These are phyloP conservation scores for Teunomyces cretensis DNA, from an alignment of 805 yeast genomes.

Conservation along the genomic window DNA sequence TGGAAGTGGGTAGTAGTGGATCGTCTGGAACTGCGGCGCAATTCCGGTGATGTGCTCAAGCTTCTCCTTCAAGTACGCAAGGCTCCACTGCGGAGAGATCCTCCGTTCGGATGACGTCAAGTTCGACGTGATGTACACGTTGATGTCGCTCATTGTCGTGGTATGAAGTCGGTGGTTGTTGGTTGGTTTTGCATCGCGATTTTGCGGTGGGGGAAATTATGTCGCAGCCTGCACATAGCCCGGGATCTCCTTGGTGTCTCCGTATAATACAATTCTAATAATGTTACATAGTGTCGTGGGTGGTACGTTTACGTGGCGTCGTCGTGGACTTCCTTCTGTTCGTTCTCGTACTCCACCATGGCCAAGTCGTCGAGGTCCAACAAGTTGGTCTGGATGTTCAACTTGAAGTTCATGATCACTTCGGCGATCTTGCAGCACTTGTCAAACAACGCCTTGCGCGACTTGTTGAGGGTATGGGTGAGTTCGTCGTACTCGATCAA, in stretches of 20 bases:
- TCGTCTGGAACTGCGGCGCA: slow-evolving; percentile 53
- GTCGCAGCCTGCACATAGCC: neutral
- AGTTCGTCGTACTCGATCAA: slow-evolving; percentile 54
- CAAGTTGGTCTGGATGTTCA: slow-evolving; percentile 61
- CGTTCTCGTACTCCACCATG: slow-evolving; percentile 33
- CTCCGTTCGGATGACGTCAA: slow-evolving; percentile 70
- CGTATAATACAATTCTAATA: neutral
- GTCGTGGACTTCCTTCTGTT: neutral
- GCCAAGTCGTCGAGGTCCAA: slow-evolving; percentile 57
- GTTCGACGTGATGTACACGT: slow-evolving; percentile 59
- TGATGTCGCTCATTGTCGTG: slow-evolving; percentile 47
- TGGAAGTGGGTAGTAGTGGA: slow-evolving; percentile 45
- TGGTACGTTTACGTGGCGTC: neutral
- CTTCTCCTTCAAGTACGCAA: slow-evolving; percentile 50
- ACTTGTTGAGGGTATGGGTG: slow-evolving; percentile 44
- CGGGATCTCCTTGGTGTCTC: neutral
- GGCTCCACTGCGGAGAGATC: slow-evolving; percentile 60
- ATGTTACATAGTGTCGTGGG: neutral
- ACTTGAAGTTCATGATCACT: slow-evolving; percentile 60
- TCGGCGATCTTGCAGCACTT: slow-evolving; percentile 60
- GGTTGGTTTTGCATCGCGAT: neutral
- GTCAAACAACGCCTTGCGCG: slow-evolving; percentile 49
- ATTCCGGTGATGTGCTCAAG: slow-evolving; percentile 77
- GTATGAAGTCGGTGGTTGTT: neutral
- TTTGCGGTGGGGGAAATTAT: neutral